These are phyloP conservation scores for Marasmius sp. DNA, from an alignment of 1,284 basidiomycete genomes.

Conservation along the genomic window DNA sequence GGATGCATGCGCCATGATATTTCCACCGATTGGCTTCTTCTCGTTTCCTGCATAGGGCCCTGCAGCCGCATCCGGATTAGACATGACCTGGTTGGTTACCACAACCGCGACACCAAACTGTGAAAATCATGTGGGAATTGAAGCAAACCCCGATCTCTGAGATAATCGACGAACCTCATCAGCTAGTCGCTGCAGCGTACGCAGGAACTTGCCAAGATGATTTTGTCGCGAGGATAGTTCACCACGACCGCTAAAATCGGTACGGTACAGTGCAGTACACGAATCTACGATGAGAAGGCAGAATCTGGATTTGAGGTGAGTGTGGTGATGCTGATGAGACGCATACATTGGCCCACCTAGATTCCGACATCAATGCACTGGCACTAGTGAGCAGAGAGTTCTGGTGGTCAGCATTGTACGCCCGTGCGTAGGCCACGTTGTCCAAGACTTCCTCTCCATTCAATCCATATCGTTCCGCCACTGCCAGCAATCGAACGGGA, in stretches of 20 bases:
- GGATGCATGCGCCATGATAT: constrained; percentile 95
- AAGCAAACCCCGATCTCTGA: constrained; percentile 11
- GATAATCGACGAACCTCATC: constrained; percentile 73
- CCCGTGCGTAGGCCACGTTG: constrained; percentile 97
- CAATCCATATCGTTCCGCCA: constrained; percentile 93
- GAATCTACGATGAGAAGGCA: constrained; percentile 97
- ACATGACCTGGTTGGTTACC: constrained; percentile 98
- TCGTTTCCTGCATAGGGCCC: constrained; percentile 87
- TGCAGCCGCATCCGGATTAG: constrained; percentile 92
- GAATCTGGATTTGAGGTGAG: constrained; percentile 59
- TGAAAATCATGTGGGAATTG: neutral
- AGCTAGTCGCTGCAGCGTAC: constrained; percentile 90
- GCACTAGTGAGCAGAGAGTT: constrained; percentile 88
- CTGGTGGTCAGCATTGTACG: constrained; percentile 99
- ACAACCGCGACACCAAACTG: constrained; percentile 98
- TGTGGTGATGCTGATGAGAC: neutral
- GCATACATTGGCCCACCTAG: constrained; percentile 59
- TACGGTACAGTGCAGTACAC: constrained; percentile 93
- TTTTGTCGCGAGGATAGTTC: constrained; percentile 95
- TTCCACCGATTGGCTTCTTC: constrained; percentile 98
- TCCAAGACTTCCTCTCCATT: constrained; percentile 98
- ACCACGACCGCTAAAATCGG: constrained; percentile 94
- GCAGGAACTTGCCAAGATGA: constrained; percentile 96
- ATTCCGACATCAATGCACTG: constrained; percentile 96
- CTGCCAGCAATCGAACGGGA: constrained; percentile 90